Percentiles rank a stretch among this genome's conserved stretches.
These are phyloP conservation scores for Chalaropsis thielavioides DNA, from an alignment of 2,329 filamentous ascomycete species.

Conservation along the genomic window DNA sequence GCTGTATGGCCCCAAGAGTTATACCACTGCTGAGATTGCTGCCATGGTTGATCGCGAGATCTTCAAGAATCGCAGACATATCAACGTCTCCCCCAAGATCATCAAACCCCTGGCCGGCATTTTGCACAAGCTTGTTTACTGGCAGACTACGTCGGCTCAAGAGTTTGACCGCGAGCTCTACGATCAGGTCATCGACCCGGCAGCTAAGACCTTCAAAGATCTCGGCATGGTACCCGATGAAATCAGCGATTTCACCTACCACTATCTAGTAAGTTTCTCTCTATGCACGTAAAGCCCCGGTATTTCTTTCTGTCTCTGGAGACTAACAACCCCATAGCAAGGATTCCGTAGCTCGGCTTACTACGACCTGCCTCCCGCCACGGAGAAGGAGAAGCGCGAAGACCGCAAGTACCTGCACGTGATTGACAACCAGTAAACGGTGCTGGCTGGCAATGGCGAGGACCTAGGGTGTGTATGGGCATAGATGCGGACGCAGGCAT, in stretches of 20 bases:
- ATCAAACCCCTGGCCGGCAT: slow-evolving; percentile 61
- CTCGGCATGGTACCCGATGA: slow-evolving; percentile 81
- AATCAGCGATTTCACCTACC: slow-evolving; percentile 73
- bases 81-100: slow-evolving; percentile 75
- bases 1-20: slow-evolving; percentile 85
- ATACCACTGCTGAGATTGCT: slow-evolving; percentile 76
- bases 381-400: slow-evolving; percentile 84
- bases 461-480: background rate
- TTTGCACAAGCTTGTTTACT: slow-evolving; percentile 78
- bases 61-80: slow-evolving; percentile 71
- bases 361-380: slow-evolving; percentile 88
- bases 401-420: slow-evolving; percentile 97
- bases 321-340: slow-evolving; percentile 45
- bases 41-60: slow-evolving; percentile 85
- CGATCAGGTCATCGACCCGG: slow-evolving; percentile 79
- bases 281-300: background rate
- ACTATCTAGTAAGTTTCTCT: slow-evolving; percentile 62
- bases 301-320: background rate
- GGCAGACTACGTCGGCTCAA: slow-evolving; percentile 68
- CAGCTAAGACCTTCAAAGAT: slow-evolving; percentile 90
- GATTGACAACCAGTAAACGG: slow-evolving; percentile 61
- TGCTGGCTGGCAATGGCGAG: background rate
- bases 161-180: slow-evolving; percentile 86
- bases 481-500: background rate
- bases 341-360: slow-evolving; percentile 75